These are phyloP conservation scores for Noccaea caerulescens DNA, from an alignment of 345 rosid species.

Conservation along the genomic window DNA sequence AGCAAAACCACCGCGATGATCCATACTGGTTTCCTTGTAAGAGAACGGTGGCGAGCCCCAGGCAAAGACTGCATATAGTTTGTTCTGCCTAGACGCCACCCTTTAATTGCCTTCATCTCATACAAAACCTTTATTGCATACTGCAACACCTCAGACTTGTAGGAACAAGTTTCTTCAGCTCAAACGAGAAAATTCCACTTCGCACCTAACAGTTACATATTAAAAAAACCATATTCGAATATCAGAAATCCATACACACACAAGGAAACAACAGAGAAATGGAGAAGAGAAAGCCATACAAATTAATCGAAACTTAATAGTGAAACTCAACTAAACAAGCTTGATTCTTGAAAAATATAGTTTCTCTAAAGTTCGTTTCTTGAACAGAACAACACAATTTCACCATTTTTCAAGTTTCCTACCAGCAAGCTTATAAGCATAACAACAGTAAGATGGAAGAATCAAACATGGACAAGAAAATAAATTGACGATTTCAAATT, in stretches of 20 bases:
- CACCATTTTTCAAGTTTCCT: slow-evolving; percentile 5
- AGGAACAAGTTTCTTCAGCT: slow-evolving; percentile 22
- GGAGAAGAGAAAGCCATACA: slow-evolving; percentile 17
- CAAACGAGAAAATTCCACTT: neutral
- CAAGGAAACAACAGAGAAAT: neutral
- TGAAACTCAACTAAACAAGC: slow-evolving; percentile 16
- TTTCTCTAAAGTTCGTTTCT: neutral
- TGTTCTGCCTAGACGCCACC: slow-evolving; percentile 49
- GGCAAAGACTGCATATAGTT: slow-evolving; percentile 67
- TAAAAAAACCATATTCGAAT: neutral
- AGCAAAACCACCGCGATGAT: slow-evolving; percentile 72
- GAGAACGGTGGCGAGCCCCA: slow-evolving; percentile 71
- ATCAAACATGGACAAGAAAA: slow-evolving; percentile 8
- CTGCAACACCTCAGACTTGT: slow-evolving; percentile 25
- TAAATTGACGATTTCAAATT: slow-evolving; percentile 20
- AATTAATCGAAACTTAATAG: slow-evolving; percentile 10
- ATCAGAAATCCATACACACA: slow-evolving; percentile 22
- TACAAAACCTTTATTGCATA: slow-evolving; percentile 34
- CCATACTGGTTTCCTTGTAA: slow-evolving; percentile 80
- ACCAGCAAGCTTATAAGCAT: neutral
- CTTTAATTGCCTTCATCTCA: slow-evolving; percentile 42
- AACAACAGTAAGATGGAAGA: slow-evolving; percentile 5
- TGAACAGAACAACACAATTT: neutral
- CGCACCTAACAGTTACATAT: slow-evolving; percentile 28
- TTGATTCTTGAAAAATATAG: neutral